Conservation (phyloP, 1,139 yeast genomes). For the Saccharomyces hybrid region DNA sequence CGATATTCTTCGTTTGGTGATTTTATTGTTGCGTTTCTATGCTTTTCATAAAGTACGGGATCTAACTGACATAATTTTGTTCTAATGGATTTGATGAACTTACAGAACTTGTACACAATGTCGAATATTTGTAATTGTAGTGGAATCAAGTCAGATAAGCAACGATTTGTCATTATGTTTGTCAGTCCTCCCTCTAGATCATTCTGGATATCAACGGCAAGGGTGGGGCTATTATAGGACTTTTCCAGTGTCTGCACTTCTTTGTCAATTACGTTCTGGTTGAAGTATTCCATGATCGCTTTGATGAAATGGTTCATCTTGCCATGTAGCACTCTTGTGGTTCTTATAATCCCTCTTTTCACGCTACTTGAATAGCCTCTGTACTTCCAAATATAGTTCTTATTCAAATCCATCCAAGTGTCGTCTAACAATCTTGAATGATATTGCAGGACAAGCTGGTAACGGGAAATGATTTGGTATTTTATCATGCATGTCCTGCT, state of each 20-base stretch:
- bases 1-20: background rate
- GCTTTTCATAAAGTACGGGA: constrained; percentile 9
- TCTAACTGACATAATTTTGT: constrained; percentile 18
- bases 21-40: background rate
- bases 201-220: constrained; percentile 16
- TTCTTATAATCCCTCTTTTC: constrained; percentile 12
- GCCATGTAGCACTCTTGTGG: constrained; percentile 21
- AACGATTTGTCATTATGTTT: constrained; percentile 25
- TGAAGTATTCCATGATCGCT: constrained; percentile 20
- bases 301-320: constrained; percentile 27
- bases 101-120: constrained; percentile 26
- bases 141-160: constrained; percentile 18
- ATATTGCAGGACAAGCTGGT: constrained; percentile 55
- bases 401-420: constrained; percentile 68
- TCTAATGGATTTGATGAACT: constrained; percentile 24
- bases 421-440: constrained; percentile 52
- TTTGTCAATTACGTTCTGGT: constrained; percentile 20
- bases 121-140: constrained; percentile 28
- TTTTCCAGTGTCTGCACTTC: constrained; percentile 11
- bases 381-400: constrained; percentile 63
- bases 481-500: constrained; percentile 66
- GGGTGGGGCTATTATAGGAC: background rate
- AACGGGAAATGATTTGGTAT: constrained; percentile 73
- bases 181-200: constrained; percentile 23
- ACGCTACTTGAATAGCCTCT: constrained; percentile 28